Conservation (phyloP, 257 asterid genomes). For the Scutellaria galericulata region DNA sequence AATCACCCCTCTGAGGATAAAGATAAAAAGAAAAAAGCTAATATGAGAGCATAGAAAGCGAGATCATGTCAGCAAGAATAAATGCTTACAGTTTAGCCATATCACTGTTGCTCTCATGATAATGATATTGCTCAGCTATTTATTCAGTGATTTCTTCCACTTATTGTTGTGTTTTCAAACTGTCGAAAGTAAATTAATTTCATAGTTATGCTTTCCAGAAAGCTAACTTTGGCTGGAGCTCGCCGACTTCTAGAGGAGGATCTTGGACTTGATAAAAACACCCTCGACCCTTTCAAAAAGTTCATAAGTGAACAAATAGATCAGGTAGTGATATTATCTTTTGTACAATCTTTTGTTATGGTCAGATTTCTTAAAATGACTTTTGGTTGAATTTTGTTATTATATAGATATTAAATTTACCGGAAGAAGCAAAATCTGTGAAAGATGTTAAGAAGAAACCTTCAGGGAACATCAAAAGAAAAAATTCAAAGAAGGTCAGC, state of each 20-base stretch:
- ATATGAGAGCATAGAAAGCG: constrained; percentile 20
- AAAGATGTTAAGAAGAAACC: constrained; percentile 49
- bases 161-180: constrained; percentile 23
- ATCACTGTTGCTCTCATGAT: constrained; percentile 22
- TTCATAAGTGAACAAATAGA: constrained; percentile 67
- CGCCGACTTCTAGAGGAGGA: constrained; percentile 92
- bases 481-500: constrained; percentile 44
- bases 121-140: constrained; percentile 22
- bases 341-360: not conserved
- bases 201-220: constrained; percentile 49
- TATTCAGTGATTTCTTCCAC: not conserved
- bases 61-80: constrained; percentile 9
- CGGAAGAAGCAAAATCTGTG: constrained; percentile 49
- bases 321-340: constrained; percentile 53
- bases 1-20: constrained; percentile 6
- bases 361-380: constrained; percentile 18
- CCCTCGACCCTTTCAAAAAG: constrained; percentile 79
- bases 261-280: constrained; percentile 68
- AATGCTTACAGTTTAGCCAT: not conserved
- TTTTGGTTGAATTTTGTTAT: constrained; percentile 11
- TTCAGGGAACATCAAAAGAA: constrained; percentile 41
- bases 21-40: not conserved
- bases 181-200: constrained; percentile 11
- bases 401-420: constrained; percentile 59
- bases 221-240: constrained; percentile 71